phyloP scores from a whole-genome alignment of 2,329 filamentous ascomycete genomes.

The Alternaria sp. region DNA sequence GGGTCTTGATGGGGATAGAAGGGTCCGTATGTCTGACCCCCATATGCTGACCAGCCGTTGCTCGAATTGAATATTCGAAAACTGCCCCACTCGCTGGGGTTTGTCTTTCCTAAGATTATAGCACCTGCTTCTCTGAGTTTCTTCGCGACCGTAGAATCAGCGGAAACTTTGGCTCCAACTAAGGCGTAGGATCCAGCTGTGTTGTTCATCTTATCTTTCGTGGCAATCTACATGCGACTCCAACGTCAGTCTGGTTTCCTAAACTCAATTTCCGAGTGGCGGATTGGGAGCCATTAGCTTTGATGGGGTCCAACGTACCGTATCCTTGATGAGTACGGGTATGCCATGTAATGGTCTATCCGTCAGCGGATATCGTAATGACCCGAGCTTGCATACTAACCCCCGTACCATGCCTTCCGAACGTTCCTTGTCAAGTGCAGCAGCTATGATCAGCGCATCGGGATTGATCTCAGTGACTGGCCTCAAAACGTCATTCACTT shows the following conservation, averaged over 20 bases:
- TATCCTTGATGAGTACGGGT: constrained; percentile 77
- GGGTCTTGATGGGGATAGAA: constrained; percentile 75
- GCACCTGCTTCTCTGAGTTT: constrained; percentile 72
- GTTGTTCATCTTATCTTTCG: constrained; percentile 75
- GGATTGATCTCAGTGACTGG: constrained; percentile 72
- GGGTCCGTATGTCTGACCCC: constrained; percentile 52
- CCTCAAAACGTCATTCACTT: background rate
- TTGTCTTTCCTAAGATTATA: constrained; percentile 73
- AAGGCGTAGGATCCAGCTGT: constrained; percentile 76
- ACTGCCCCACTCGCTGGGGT: constrained; percentile 75
- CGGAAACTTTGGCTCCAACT: constrained; percentile 70
- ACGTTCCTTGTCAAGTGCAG: constrained; percentile 68
- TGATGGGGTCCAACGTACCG: background rate
- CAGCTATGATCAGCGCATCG: constrained; percentile 70
- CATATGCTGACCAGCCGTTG: constrained; percentile 45
- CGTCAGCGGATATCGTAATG: background rate
- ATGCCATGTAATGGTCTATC: constrained; percentile 73
- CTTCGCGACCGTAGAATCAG: constrained; percentile 72
- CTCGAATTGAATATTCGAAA: constrained; percentile 45
- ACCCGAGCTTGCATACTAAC: background rate
- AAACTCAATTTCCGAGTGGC: too few relatives aligned
- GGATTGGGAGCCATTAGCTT: too few relatives aligned
- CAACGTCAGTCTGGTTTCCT: background rate
- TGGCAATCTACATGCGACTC: constrained; percentile 43
- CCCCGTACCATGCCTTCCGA: constrained; percentile 65